Base-by-base conservation (phyloP, 208 protist genomes). In the Angomonas deanei region DNA sequence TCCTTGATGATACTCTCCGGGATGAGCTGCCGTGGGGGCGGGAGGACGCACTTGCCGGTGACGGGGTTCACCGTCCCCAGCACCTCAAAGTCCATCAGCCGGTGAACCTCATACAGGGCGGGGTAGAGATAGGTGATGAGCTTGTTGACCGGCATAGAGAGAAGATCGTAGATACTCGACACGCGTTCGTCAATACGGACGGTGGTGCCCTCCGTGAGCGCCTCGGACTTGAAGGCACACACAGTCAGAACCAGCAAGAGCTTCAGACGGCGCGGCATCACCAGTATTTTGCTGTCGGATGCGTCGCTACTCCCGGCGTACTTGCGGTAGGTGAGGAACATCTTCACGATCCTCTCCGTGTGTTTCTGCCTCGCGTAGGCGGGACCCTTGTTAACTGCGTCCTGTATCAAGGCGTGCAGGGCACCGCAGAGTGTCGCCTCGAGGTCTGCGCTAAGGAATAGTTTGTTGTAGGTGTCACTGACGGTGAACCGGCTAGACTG, bases 241-340 rank as follows among this genome's bases (percentile, higher is more conserved):
- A 96, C 68, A 39, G 79, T 58, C 66, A 92, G 97, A 21, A 97
- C 72, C 21, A 94, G 91, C 54, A 98, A 72, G 58, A 97, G 76
- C 72, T 96, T 96, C 54, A 98, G 77, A 1, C 86, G 76, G n/a
- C 90, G 82, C 6, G 96, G 96, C 80, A 98, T 84, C 19, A 97
- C 74, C 21, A 98, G 74, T 60, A 92, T 82, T 8, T n/a, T 24
- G 31, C 52, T 31, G 52, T 31, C n/a, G 19, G 63, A 68, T 28
- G 76, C 76, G 21, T 33, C 38, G 10, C 80, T 66, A 13, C 56
- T 52, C 8, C 73, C 60, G 72, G 82, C 89, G 65, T 87, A 83
- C 23, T 83, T 82, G 30, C 93, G 78, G 70, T 98, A 98, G 52
- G 42, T 71, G 30, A 74, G 74, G 27, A 97, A 79, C 47, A 91